Percentiles rank a stretch among this genome's conserved stretches.
phyloP scores from a whole-genome alignment of 2,329 filamentous ascomycete species.

The Aspergillus pseudoglaucus region DNA sequence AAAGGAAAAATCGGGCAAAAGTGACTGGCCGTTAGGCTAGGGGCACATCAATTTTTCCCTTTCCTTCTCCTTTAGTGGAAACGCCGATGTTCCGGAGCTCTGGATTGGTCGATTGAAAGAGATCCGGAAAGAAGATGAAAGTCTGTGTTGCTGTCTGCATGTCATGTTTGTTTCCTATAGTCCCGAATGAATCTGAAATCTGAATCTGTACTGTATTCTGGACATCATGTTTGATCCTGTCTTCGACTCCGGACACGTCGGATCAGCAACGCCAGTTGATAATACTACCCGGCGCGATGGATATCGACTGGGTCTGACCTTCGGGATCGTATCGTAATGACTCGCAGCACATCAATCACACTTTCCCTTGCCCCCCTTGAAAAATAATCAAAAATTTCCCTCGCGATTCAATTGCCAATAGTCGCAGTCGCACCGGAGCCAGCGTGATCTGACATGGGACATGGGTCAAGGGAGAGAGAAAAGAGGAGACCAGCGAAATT shows the following conservation, averaged over 20 bases:
- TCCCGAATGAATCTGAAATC: background rate
- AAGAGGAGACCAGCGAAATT: background rate
- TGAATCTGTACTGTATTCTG: too few species aligned
- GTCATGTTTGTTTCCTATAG: background rate
- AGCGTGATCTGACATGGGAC: background rate
- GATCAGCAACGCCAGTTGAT: background rate
- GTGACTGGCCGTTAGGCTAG: background rate
- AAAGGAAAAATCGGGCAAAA: background rate
- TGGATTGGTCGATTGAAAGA: background rate
- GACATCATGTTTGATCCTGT: too few species aligned
- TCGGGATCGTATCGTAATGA: background rate
- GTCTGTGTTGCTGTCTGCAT: background rate
- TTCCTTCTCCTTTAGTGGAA: background rate
- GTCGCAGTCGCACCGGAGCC: background rate
- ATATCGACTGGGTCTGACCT: background rate
- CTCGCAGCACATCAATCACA: background rate
- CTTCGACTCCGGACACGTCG: background rate
- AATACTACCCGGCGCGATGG: too few species aligned
- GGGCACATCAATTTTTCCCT: background rate
- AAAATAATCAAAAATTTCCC: background rate
- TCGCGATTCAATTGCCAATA: background rate
- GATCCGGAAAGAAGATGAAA: background rate
- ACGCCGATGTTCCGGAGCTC: background rate
- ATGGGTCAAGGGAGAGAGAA: background rate
- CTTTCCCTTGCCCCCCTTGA: background rate